Evolutionary conservation across 805 yeast genomes (phyloP).

Genomic region (Saccharomycopsis guyanensis): DNA sequence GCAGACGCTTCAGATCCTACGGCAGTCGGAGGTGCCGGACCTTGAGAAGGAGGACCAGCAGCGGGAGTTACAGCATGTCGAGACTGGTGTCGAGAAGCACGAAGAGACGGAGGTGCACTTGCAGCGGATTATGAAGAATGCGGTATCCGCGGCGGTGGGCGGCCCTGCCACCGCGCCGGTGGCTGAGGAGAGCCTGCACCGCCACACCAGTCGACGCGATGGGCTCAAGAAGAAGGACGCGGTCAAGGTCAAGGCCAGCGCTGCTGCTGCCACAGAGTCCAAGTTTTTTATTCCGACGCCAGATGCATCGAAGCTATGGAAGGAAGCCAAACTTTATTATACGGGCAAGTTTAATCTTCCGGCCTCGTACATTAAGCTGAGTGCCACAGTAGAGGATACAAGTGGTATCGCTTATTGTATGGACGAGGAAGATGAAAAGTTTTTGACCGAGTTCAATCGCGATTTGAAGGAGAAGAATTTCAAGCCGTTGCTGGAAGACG

Average conservation of each 20-base stretch:
- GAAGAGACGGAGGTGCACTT: constrained; percentile 97
- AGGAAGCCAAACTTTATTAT: constrained; percentile 68
- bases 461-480: constrained; percentile 24
- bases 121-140: constrained; percentile 83
- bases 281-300: constrained; percentile 87
- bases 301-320: constrained; percentile 81
- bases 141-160: constrained; percentile 43
- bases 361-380: constrained; percentile 72
- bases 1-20: constrained; percentile 70
- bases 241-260: neutral
- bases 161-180: constrained; percentile 13
- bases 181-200: neutral
- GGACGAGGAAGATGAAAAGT: constrained; percentile 83
- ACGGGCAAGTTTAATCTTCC: constrained; percentile 62
- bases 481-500: constrained; percentile 61
- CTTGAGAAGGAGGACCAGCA: constrained; percentile 67
- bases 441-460: constrained; percentile 40
- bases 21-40: constrained; percentile 75
- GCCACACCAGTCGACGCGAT: neutral
- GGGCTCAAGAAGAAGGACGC: neutral
- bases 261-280: constrained; percentile 22
- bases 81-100: constrained; percentile 95
- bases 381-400: constrained; percentile 95
- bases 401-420: constrained; percentile 77
- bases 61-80: constrained; percentile 81